Evolutionary conservation across 768 basidiomycete genomes (phyloP).

Genomic region (Suillus subalutaceus): DNA sequence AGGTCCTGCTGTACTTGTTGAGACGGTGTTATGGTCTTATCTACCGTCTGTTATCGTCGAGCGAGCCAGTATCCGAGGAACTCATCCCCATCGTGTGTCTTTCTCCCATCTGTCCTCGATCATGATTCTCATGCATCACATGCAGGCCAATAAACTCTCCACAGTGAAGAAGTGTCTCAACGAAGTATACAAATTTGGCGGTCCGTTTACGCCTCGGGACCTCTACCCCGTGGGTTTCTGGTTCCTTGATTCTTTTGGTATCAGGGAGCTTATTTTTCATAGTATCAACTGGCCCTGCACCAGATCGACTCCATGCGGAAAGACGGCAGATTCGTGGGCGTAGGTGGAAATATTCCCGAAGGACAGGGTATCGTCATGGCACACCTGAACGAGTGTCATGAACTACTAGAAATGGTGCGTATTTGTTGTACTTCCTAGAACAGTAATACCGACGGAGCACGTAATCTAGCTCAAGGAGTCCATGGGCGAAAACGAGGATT

Average conservation of each 20-base stretch:
- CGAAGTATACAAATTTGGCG: constrained; percentile 94
- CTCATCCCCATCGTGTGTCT: constrained; percentile 87
- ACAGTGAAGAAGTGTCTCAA: constrained; percentile 97
- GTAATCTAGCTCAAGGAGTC: constrained; percentile 69
- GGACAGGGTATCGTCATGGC: constrained; percentile 97
- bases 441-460: neutral
- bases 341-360: constrained; percentile 89
- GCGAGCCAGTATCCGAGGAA: constrained; percentile 97
- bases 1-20: constrained; percentile 93
- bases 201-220: constrained; percentile 89
- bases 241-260: constrained; percentile 7
- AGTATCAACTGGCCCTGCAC: constrained; percentile 94
- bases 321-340: constrained; percentile 91
- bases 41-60: constrained; percentile 89
- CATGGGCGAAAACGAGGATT: constrained; percentile 74
- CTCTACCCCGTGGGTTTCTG: constrained; percentile 79
- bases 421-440: neutral
- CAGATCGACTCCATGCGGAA: constrained; percentile 93
- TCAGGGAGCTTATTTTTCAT: constrained; percentile 14
- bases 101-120: constrained; percentile 6
- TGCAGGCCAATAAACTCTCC: constrained; percentile 91
- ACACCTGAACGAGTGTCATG: constrained; percentile 94
- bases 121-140: constrained; percentile 3
- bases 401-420: constrained; percentile 89
- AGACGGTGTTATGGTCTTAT: constrained; percentile 96